Evolutionary conservation across 768 basidiomycete genomes (phyloP).

Genomic region (Filobasidium floriforme): DNA sequence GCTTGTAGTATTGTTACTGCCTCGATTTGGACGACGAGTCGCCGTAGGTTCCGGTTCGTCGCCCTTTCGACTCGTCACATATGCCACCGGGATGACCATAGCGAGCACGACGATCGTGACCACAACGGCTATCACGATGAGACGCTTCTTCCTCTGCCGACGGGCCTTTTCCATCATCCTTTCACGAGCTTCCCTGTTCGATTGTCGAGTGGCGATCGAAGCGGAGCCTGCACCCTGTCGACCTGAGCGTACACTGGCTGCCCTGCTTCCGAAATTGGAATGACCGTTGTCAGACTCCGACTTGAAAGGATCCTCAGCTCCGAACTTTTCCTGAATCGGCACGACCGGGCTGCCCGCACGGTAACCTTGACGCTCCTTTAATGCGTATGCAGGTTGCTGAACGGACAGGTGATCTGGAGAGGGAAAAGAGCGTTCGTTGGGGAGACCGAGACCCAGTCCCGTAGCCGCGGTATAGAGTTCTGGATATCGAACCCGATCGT

Average conservation of each 20-base stretch:
- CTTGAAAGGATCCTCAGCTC: neutral
- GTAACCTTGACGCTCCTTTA: neutral
- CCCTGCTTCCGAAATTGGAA: neutral
- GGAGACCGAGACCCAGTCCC: neutral
- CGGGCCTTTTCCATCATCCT: neutral
- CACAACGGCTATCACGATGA: slow-evolving; percentile 30
- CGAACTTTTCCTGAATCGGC: neutral
- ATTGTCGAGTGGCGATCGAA: neutral
- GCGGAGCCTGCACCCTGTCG: neutral
- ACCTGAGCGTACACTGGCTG: neutral
- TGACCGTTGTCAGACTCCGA: neutral
- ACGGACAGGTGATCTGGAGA: neutral
- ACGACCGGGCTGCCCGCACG: slow-evolving; percentile 1
- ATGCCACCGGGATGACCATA: slow-evolving; percentile 33
- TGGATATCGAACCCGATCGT: neutral
- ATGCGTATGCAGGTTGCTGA: neutral
- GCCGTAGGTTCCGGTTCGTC: slow-evolving; percentile 20
- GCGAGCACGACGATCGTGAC: slow-evolving; percentile 31
- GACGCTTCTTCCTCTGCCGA: slow-evolving; percentile 9
- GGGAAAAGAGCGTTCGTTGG: neutral
- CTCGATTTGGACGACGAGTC: slow-evolving; percentile 3
- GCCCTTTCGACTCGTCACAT: slow-evolving; percentile 21
- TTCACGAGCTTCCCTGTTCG: neutral
- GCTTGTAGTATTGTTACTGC: slow-evolving; percentile 9
- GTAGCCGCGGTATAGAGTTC: slow-evolving; percentile 3